phyloP scores from a whole-genome alignment of 805 yeast species.

The Teunomyces barrocoloradensis region DNA sequence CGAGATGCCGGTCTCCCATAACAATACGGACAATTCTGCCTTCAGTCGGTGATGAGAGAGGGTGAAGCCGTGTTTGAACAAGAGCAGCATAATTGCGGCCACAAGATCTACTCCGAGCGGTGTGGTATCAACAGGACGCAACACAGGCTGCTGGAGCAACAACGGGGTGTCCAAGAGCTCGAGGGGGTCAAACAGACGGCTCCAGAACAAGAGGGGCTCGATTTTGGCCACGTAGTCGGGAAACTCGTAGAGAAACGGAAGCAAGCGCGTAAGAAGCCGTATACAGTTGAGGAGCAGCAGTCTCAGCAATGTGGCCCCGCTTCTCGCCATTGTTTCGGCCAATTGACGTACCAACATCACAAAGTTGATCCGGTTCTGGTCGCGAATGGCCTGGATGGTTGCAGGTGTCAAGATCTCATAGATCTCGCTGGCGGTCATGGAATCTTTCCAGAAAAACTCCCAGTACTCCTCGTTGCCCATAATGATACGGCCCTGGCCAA shows the following conservation, averaged over 20 bases:
- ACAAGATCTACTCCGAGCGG: constrained; percentile 12
- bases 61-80: constrained; percentile 60
- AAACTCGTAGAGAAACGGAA: constrained; percentile 68
- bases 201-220: constrained; percentile 29
- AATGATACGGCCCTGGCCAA: constrained; percentile 47
- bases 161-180: not conserved
- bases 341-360: constrained; percentile 43
- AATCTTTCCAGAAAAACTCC: constrained; percentile 32
- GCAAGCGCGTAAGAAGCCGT: constrained; percentile 58
- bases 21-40: not conserved
- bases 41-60: not conserved
- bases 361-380: constrained; percentile 57
- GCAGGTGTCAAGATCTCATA: constrained; percentile 52
- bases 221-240: constrained; percentile 21
- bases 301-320: too few relatives aligned
- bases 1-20: constrained; percentile 11
- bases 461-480: constrained; percentile 27
- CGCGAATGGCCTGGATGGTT: constrained; percentile 61
- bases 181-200: constrained; percentile 44
- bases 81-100: constrained; percentile 36
- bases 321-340: constrained; percentile 3
- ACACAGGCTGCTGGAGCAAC: not conserved
- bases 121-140: not conserved
- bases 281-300: constrained; percentile 47
- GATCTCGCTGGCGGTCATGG: constrained; percentile 54